Percentiles rank a stretch among this genome's conserved stretches.
Conservation (phyloP, 2,329 filamentous ascomycete genomes). For the Chaetomium globosum region DNA sequence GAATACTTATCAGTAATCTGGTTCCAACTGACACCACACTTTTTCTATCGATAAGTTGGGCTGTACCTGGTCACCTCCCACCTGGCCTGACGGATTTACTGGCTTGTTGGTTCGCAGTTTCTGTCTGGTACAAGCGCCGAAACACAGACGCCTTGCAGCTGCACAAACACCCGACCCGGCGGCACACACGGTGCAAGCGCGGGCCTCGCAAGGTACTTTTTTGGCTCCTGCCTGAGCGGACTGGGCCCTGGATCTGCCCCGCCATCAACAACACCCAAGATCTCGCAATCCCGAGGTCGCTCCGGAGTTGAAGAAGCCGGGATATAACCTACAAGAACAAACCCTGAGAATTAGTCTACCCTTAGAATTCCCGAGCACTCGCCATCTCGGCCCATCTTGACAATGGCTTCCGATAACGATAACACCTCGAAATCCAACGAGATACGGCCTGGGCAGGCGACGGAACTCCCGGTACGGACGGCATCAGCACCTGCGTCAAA, state of each 20-base stretch:
- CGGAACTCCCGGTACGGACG: conserved; percentile 28
- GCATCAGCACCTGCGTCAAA: conserved; percentile 40
- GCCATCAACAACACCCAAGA: neutral
- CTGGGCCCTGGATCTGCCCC: conserved; percentile 9
- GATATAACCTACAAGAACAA: neutral
- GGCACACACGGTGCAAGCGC: neutral
- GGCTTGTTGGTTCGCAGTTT: conserved; percentile 12
- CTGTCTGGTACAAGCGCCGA: conserved; percentile 12
- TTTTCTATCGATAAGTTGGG: neutral
- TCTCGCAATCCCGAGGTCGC: conserved; percentile 6
- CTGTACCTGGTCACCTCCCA: neutral
- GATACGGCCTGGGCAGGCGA: conserved; percentile 18
- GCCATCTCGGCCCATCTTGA: conserved; percentile 1
- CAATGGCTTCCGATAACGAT: conserved; percentile 24
- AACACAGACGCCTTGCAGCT: conserved; percentile 8
- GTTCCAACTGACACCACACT: too few species aligned
- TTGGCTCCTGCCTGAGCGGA: neutral
- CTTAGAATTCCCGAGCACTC: neutral
- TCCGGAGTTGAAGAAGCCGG: neutral
- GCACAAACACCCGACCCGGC: neutral
- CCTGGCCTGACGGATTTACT: neutral
- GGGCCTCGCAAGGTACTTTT: neutral
- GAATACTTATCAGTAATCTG: conserved; percentile 1
- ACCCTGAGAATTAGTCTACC: neutral
- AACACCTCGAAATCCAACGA: conserved; percentile 11